These are phyloP conservation scores for Blastobotrys peoriensis DNA, from an alignment of 805 yeast species.

Conservation along the genomic window DNA sequence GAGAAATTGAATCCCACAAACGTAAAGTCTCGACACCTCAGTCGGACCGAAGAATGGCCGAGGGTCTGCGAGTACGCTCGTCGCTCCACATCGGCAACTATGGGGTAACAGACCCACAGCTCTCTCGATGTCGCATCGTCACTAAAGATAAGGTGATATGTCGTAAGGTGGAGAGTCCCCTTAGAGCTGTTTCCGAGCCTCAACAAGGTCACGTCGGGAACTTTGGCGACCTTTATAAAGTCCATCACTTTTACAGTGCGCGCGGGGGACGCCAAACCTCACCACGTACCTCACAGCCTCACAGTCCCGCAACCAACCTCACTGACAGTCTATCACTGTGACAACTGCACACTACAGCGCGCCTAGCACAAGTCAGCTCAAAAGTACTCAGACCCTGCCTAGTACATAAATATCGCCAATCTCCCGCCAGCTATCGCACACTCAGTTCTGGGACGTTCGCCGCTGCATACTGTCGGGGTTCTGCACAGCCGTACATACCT, in stretches of 20 bases:
- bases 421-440: background rate
- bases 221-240: constrained; percentile 43
- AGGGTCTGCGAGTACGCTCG: constrained; percentile 12
- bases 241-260: constrained; percentile 37
- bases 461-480: too few species aligned
- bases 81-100: constrained; percentile 45
- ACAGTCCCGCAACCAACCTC: too few species aligned
- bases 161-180: constrained; percentile 64
- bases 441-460: too few species aligned
- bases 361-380: too few species aligned
- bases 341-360: too few species aligned
- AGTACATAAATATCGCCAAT: too few species aligned
- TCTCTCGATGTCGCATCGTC: constrained; percentile 42
- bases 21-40: constrained; percentile 81
- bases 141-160: constrained; percentile 67
- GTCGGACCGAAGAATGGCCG: constrained; percentile 46
- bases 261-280: background rate
- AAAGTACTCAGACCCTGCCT: too few species aligned
- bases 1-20: constrained; percentile 70
- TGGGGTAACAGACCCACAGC: constrained; percentile 89
- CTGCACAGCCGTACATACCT: too few species aligned
- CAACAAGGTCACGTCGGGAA: constrained; percentile 45
- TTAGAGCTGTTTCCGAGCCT: constrained; percentile 49
- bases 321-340: too few species aligned
- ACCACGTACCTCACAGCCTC: too few species aligned